Base-by-base conservation (phyloP, 495 filamentous ascomycete genomes). In the Aspergillus steynii region DNA sequence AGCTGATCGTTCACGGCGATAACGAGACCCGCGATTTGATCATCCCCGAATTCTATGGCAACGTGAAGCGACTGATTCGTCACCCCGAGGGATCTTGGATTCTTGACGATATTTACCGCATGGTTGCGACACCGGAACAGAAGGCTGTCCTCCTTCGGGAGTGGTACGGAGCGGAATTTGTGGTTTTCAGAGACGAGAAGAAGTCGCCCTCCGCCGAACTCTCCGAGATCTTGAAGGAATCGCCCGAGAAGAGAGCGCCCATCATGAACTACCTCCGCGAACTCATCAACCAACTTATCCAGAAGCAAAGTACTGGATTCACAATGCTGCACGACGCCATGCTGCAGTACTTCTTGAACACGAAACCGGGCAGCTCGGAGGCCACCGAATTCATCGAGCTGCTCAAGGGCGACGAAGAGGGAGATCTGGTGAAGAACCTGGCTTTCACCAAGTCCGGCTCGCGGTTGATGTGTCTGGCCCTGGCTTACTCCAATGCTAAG, bases 11-110 rank as follows among this genome's bases (percentile, higher is more conserved):
- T 20, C 90, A 96, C 70, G 91, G 92, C 48, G 91, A 96, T 63
- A 73, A 82, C 15, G 90, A 95, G 73, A 91, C 93, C 60, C 83
- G 91, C 58, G 90, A 96, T 68, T 66, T 94, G 63, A 91, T 98
- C 55, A 84, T 97, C 2, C 88, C 92, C 25, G 95, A 99, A 71
- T 97, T 99, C 76, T 96, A 93, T 70, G 94, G 95, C 20, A 85
- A 91, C 65, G 90, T 97, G 50, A 87, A 89, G 65, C 92, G 92
- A 62, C 80, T 99, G 58, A 96, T 98, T 66, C 94, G 93, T 65
- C 96, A 99, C 74, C 86, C 93, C 2, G 96, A 98, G 75, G 94
- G 90, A 27, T 91, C 92, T 20, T 98, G 95, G 90, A 96, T 98
- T 63, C 80, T 99, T 47, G 96, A 99, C 68, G 96, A 99, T 77